Evolutionary conservation across 2,329 filamentous ascomycete genomes (phyloP).

Genomic region (Tolypocladium nubicola): DNA sequence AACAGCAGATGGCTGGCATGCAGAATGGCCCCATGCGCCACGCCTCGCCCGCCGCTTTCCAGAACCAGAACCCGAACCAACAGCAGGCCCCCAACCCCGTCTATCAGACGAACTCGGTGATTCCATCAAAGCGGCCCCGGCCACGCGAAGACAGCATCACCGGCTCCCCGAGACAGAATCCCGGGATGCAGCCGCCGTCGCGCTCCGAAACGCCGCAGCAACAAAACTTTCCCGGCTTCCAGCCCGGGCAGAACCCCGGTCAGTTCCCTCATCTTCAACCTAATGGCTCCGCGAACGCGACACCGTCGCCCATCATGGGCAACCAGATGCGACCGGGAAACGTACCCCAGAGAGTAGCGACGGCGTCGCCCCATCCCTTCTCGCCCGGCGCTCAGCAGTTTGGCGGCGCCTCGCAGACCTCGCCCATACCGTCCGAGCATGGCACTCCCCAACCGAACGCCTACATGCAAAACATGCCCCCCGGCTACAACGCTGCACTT

Average conservation of each 20-base stretch:
- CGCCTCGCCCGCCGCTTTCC: slow-evolving; percentile 59
- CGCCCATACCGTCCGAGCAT: slow-evolving; percentile 67
- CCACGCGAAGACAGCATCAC: slow-evolving; percentile 75
- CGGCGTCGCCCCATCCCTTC: slow-evolving; percentile 85
- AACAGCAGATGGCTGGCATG: slow-evolving; percentile 47
- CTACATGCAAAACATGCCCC: slow-evolving; percentile 54
- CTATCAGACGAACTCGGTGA: slow-evolving; percentile 76
- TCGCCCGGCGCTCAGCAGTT: slow-evolving; percentile 68
- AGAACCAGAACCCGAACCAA: slow-evolving; percentile 33
- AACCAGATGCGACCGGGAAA: slow-evolving; percentile 64
- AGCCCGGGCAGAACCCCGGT: slow-evolving; percentile 49
- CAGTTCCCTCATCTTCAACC: slow-evolving; percentile 78
- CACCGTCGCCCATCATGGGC: slow-evolving; percentile 85
- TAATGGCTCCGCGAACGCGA: slow-evolving; percentile 71
- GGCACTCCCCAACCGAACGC: slow-evolving; percentile 63
- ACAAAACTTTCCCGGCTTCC: slow-evolving; percentile 60
- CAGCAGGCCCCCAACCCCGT: slow-evolving; percentile 31
- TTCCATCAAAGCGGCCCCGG: slow-evolving; percentile 80
- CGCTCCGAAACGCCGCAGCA: slow-evolving; percentile 89
- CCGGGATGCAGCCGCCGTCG: slow-evolving; percentile 66
- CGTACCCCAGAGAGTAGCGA: slow-evolving; percentile 73
- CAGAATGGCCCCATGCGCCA: slow-evolving; percentile 80
- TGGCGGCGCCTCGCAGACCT: slow-evolving; percentile 51
- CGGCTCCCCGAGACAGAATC: slow-evolving; percentile 68
- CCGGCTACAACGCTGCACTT: slow-evolving; percentile 48